These are phyloP conservation scores for Eucalyptus coolabah DNA, from an alignment of 345 rosid genomes.

Conservation along the genomic window DNA sequence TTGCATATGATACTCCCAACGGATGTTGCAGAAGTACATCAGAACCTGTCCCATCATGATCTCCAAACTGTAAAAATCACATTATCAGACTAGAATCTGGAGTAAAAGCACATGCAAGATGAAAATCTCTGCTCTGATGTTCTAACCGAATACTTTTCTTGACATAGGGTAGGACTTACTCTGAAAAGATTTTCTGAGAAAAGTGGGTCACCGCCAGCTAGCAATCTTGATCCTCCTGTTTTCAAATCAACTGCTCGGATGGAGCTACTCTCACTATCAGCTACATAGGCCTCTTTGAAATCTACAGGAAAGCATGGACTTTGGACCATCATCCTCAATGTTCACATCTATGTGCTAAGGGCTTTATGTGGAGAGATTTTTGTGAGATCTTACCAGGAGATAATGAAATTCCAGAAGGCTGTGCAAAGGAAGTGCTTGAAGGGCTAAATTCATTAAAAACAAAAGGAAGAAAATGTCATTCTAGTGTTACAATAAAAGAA, in stretches of 20 bases:
- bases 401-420: conserved; percentile 84
- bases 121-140: background rate
- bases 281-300: conserved; percentile 58
- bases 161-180: conserved; percentile 22
- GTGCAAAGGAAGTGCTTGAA: conserved; percentile 73
- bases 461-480: background rate
- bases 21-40: conserved; percentile 97
- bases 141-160: background rate
- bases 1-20: conserved; percentile 64
- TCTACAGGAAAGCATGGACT: conserved; percentile 12
- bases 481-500: background rate
- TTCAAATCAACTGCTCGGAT: conserved; percentile 72
- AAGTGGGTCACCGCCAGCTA: conserved; percentile 81
- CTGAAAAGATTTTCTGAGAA: conserved; percentile 79
- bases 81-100: background rate
- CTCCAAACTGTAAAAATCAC: conserved; percentile 63
- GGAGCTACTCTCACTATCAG: conserved; percentile 98
- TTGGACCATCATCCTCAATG: background rate
- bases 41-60: conserved; percentile 76
- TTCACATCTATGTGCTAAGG: background rate
- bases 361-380: background rate
- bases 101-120: background rate
- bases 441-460: conserved; percentile 26
- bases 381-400: conserved; percentile 41
- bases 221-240: conserved; percentile 81